Percentiles rank a stretch among this genome's conserved stretches.
These are phyloP conservation scores for Lipomyces spencermartinsiae DNA, from an alignment of 805 yeast genomes.

Conservation along the genomic window DNA sequence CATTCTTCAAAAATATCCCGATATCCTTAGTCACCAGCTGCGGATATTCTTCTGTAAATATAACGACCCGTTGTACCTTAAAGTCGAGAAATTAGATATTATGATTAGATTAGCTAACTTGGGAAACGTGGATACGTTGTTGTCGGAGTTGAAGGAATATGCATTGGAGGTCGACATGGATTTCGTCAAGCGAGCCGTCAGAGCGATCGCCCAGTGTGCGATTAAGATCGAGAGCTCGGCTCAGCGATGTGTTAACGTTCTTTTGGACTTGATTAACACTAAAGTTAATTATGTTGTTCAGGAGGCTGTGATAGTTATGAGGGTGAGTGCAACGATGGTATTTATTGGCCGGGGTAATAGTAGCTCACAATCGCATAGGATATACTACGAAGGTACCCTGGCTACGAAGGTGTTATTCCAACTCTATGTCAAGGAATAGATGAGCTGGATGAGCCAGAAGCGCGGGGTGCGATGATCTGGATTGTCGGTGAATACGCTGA, in stretches of 20 bases:
- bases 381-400: slow-evolving; percentile 56
- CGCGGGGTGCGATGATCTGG: slow-evolving; percentile 82
- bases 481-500: slow-evolving; percentile 79
- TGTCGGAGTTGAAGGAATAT: slow-evolving; percentile 75
- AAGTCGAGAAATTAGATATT: slow-evolving; percentile 91
- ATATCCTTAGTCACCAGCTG: slow-evolving; percentile 74
- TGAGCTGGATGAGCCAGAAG: slow-evolving; percentile 77
- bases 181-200: slow-evolving; percentile 85
- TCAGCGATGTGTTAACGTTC: slow-evolving; percentile 66
- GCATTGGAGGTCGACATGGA: slow-evolving; percentile 87
- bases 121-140: slow-evolving; percentile 63
- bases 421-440: slow-evolving; percentile 55
- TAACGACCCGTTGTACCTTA: slow-evolving; percentile 90
- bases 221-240: slow-evolving; percentile 73
- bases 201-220: slow-evolving; percentile 91
- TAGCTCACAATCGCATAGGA: slow-evolving; percentile 25
- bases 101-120: slow-evolving; percentile 78
- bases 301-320: slow-evolving; percentile 76
- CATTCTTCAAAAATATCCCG: slow-evolving; percentile 86
- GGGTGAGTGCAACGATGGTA: slow-evolving; percentile 38
- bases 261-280: slow-evolving; percentile 69
- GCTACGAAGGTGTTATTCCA: slow-evolving; percentile 58
- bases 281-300: slow-evolving; percentile 79
- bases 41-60: slow-evolving; percentile 89
- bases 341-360: neutral